Percentiles rank a stretch among this genome's conserved stretches.
phyloP scores from a whole-genome alignment of 495 filamentous ascomycete species.

The Lasiosphaeria ovina region DNA sequence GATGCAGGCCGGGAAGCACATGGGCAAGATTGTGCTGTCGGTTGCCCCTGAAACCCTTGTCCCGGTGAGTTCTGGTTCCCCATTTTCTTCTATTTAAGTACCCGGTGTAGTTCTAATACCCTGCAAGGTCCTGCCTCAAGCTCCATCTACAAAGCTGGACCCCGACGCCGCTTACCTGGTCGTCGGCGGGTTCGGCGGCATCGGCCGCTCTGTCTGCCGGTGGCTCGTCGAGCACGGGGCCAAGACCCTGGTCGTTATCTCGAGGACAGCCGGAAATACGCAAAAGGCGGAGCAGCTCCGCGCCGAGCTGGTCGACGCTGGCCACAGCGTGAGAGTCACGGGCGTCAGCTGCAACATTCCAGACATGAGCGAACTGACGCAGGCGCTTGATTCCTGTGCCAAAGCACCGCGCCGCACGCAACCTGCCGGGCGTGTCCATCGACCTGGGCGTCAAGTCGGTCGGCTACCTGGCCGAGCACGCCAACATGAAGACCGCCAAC shows the following conservation, averaged over 20 bases:
- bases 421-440: slow-evolving; percentile 41
- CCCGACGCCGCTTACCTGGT: slow-evolving; percentile 56
- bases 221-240: slow-evolving; percentile 62
- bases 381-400: slow-evolving; percentile 33
- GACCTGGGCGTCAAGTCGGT: slow-evolving; percentile 46
- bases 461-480: slow-evolving; percentile 32
- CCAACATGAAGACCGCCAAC: slow-evolving; percentile 20
- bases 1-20: slow-evolving; percentile 50
- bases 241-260: slow-evolving; percentile 54
- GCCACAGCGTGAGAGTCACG: slow-evolving; percentile 33
- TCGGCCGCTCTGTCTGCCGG: slow-evolving; percentile 56
- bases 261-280: slow-evolving; percentile 45
- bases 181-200: slow-evolving; percentile 61
- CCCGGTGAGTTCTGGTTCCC: slow-evolving; percentile 18
- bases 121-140: slow-evolving; percentile 20
- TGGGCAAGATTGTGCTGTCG: slow-evolving; percentile 56
- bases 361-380: slow-evolving; percentile 30
- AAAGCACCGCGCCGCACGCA: slow-evolving; percentile 17
- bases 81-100: neutral
- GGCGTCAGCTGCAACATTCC: slow-evolving; percentile 44
- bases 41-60: slow-evolving; percentile 21
- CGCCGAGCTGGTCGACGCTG: slow-evolving; percentile 37
- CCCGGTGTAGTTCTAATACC: neutral
- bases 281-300: slow-evolving; percentile 37
- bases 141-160: slow-evolving; percentile 23